Conservation (phyloP, 1,139 yeast genomes). For the Blastobotrys illinoisensis region DNA sequence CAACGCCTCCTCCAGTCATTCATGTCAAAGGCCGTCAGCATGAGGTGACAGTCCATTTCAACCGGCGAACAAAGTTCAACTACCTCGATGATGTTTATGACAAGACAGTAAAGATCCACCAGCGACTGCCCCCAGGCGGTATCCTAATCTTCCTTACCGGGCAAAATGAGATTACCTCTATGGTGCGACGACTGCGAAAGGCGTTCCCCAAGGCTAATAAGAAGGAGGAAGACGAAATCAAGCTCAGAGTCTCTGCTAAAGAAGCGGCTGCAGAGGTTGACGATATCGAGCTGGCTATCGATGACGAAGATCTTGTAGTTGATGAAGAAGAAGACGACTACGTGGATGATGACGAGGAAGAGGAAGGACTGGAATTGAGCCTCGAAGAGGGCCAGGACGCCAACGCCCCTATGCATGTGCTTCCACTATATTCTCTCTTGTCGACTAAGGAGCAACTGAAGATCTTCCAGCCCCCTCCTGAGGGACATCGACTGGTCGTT, state of each 20-base stretch:
- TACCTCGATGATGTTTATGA: constrained; percentile 83
- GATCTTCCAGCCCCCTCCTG: constrained; percentile 82
- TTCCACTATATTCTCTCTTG: constrained; percentile 85
- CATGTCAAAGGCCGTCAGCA: constrained; percentile 93
- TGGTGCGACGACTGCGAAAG: constrained; percentile 62
- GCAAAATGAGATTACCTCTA: constrained; percentile 77
- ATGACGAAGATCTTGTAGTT: constrained; percentile 29
- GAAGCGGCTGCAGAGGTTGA: constrained; percentile 76
- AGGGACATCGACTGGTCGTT: constrained; percentile 79
- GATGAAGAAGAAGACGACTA: constrained; percentile 42
- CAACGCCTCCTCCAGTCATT: constrained; percentile 79
- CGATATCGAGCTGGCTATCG: constrained; percentile 72
- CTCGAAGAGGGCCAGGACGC: constrained; percentile 71
- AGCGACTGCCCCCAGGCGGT: constrained; percentile 86
- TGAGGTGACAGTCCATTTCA: constrained; percentile 91
- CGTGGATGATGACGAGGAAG: constrained; percentile 53
- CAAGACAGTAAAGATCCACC: constrained; percentile 84
- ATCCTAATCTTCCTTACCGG: constrained; percentile 90
- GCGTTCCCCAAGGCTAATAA: constrained; percentile 50
- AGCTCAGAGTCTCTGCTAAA: constrained; percentile 52
- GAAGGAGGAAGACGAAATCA: constrained; percentile 33
- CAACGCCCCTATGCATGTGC: constrained; percentile 77
- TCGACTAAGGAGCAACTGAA: constrained; percentile 95
- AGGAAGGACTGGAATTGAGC: constrained; percentile 88
- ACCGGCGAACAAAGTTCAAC: constrained; percentile 66